These are phyloP conservation scores for Myxozyma kluyveri DNA, from an alignment of 805 yeast genomes.

Conservation along the genomic window DNA sequence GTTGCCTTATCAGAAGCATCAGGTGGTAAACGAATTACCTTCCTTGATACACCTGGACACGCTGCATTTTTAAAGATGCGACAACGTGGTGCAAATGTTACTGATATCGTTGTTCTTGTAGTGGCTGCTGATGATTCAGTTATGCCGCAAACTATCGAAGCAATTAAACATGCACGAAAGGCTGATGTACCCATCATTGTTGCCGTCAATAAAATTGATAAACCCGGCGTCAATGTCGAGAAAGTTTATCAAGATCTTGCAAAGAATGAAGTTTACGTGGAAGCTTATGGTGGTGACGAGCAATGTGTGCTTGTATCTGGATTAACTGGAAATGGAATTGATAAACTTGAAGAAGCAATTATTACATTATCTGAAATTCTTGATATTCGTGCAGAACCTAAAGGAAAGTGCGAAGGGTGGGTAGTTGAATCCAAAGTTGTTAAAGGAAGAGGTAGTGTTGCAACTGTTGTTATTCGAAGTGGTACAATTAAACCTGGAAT, in stretches of 20 bases:
- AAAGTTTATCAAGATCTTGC: conserved; percentile 77
- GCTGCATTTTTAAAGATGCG: conserved; percentile 96
- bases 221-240: conserved; percentile 69
- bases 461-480: conserved; percentile 77
- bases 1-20: conserved; percentile 70
- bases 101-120: conserved; percentile 87
- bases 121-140: conserved; percentile 98
- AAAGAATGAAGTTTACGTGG: conserved; percentile 74
- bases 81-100: conserved; percentile 90
- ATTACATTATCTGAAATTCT: conserved; percentile 78
- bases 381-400: conserved; percentile 64
- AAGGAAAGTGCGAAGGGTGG: conserved; percentile 74
- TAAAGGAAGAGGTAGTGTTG: conserved; percentile 72
- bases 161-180: conserved; percentile 84
- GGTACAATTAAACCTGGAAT: conserved; percentile 72
- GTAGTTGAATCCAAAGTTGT: conserved; percentile 79
- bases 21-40: conserved; percentile 70
- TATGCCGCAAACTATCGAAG: conserved; percentile 96
- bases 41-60: conserved; percentile 96
- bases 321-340: conserved; percentile 80
- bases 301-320: conserved; percentile 88
- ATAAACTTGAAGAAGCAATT: conserved; percentile 82
- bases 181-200: conserved; percentile 82
- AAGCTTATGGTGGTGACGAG: conserved; percentile 92
- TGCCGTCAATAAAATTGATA: conserved; percentile 90